Conservation (phyloP, 1,284 basidiomycete species). For the Gomphus sp. region DNA sequence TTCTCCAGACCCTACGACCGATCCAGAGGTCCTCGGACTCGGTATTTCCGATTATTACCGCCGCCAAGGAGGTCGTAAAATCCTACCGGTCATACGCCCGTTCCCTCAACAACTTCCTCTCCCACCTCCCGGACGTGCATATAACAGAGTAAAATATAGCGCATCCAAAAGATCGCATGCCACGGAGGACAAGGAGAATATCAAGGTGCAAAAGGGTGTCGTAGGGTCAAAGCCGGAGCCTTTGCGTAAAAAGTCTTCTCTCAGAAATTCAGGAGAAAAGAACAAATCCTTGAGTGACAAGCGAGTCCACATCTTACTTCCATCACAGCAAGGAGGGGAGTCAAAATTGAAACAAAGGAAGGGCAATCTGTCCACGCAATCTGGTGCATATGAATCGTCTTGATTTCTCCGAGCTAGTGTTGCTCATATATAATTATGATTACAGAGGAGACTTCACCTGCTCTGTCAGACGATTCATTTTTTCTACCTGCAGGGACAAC, state of each 20-base stretch:
- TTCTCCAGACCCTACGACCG: neutral
- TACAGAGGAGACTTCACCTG: conserved; percentile 23
- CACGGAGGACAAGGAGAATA: neutral
- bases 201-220: neutral
- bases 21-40: neutral
- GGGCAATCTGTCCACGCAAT: conserved; percentile 19
- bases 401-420: conserved; percentile 6
- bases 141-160: neutral
- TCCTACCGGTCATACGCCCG: neutral
- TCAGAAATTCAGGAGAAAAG: conserved; percentile 25
- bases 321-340: conserved; percentile 17
- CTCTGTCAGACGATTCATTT: conserved; percentile 36
- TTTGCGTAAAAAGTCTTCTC: conserved; percentile 31
- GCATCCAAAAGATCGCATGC: neutral
- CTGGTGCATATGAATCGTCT: neutral
- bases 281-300: conserved; percentile 18
- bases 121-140: neutral
- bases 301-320: conserved; percentile 45
- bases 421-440: neutral
- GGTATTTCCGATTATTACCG: neutral
- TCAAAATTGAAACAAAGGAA: conserved; percentile 34
- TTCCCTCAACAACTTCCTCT: neutral
- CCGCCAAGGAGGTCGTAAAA: neutral
- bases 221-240: neutral
- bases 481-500: conserved; percentile 21